These are phyloP conservation scores for Candida nemodendra DNA, from an alignment of 805 yeast genomes.

Conservation along the genomic window DNA sequence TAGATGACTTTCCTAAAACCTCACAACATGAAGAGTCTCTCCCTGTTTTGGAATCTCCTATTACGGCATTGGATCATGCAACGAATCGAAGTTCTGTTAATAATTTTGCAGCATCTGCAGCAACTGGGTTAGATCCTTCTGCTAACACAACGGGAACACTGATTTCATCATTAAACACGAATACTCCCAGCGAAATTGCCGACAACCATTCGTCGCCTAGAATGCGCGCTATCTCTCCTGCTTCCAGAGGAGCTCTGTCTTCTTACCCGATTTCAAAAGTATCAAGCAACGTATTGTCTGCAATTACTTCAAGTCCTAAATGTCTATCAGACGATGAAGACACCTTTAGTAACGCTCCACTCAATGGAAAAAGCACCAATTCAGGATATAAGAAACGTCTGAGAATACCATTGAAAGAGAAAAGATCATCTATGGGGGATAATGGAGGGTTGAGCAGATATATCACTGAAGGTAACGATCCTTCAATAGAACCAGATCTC, in stretches of 20 bases:
- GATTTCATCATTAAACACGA: slow-evolving; percentile 15
- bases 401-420: slow-evolving; percentile 11
- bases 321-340: slow-evolving; percentile 16
- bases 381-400: slow-evolving; percentile 16
- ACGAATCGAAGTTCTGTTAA: neutral
- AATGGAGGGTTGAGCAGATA: slow-evolving; percentile 11
- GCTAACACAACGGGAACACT: slow-evolving; percentile 7
- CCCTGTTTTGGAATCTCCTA: neutral
- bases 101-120: neutral
- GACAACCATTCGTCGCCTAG: slow-evolving; percentile 6
- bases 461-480: slow-evolving; percentile 8
- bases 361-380: slow-evolving; percentile 5
- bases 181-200: slow-evolving; percentile 7
- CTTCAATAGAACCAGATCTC: slow-evolving; percentile 2
- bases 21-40: neutral
- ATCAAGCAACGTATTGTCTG: slow-evolving; percentile 8
- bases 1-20: slow-evolving; percentile 32
- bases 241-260: slow-evolving; percentile 17
- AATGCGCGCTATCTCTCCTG: slow-evolving; percentile 14
- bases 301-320: slow-evolving; percentile 7
- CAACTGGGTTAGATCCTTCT: slow-evolving; percentile 10
- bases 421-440: slow-evolving; percentile 9
- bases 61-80: neutral
- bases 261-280: slow-evolving; percentile 10
- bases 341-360: no score